Evolutionary conservation across 108 stramenopile species (phyloP).

Genomic region (Seminavis robusta): DNA sequence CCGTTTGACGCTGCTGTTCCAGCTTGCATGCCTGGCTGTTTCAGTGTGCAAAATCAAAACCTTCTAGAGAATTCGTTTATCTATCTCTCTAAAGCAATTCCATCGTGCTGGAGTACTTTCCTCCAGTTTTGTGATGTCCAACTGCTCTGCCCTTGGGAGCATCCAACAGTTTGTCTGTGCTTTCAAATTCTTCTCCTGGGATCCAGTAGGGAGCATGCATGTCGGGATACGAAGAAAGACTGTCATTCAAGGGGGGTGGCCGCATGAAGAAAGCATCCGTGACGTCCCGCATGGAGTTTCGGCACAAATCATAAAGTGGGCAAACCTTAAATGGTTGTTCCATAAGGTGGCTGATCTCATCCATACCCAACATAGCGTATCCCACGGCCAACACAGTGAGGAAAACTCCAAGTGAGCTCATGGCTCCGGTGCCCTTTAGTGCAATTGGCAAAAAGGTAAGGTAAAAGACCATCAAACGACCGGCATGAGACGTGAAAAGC

Average conservation of each 20-base stretch:
- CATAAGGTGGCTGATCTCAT: conserved; percentile 42
- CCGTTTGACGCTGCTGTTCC: no score
- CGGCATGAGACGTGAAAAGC: conserved; percentile 37
- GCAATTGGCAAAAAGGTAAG: conserved; percentile 33
- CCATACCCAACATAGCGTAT: conserved; percentile 53
- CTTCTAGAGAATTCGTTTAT: no score
- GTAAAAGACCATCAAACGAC: conserved; percentile 41
- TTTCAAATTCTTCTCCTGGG: no score
- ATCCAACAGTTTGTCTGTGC: no score
- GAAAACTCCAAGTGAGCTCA: conserved; percentile 12
- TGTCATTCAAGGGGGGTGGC: conserved; percentile 36
- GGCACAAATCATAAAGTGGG: conserved; percentile 44
- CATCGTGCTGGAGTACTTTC: no score
- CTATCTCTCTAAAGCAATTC: no score
- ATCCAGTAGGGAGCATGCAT: background rate
- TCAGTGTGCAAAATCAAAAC: no score
- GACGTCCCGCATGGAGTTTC: conserved; percentile 33
- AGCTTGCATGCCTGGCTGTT: no score
- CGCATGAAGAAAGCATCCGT: conserved; percentile 33
- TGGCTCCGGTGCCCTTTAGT: conserved; percentile 17
- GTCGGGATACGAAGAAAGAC: no score
- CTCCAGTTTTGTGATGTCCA: no score
- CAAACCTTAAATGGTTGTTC: conserved; percentile 52
- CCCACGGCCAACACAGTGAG: conserved; percentile 29
- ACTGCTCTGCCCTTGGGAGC: no score